Evolutionary conservation across 2,329 filamentous ascomycete species (phyloP).

Genomic region (Exutisphaerella laricina): DNA sequence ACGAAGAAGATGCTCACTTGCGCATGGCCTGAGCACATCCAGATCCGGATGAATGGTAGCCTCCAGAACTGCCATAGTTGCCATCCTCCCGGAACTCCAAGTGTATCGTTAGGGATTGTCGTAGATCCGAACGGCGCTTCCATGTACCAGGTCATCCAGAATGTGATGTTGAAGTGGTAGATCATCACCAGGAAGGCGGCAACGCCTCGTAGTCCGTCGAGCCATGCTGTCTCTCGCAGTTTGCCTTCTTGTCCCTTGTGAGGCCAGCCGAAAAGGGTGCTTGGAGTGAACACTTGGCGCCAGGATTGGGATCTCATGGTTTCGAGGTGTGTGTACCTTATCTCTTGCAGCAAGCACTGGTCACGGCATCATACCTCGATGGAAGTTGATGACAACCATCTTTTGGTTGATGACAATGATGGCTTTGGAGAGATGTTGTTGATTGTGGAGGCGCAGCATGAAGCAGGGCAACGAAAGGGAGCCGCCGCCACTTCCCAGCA

Average conservation of each 20-base stretch:
- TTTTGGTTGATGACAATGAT: no score
- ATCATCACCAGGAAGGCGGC: conserved; percentile 19
- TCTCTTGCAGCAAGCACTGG: no score
- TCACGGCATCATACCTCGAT: no score
- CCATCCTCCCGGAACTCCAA: conserved; percentile 5
- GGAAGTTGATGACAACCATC: no score
- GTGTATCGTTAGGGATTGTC: conserved; percentile 1
- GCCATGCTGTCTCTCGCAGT: conserved; percentile 11
- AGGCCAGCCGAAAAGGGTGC: conserved; percentile 3
- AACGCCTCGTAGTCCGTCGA: conserved; percentile 20
- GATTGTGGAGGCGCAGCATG: no score
- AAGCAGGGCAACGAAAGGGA: no score
- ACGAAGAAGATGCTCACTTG: conserved; percentile 19
- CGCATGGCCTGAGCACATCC: conserved; percentile 12
- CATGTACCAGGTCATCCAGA: conserved; percentile 7
- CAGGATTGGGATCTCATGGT: background rate
- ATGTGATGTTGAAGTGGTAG: conserved; percentile 15
- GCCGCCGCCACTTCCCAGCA: no score
- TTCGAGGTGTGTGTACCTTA: no score
- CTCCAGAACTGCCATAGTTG: conserved; percentile 12
- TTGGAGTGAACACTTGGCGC: background rate
- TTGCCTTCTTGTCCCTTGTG: background rate
- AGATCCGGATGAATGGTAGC: conserved; percentile 17
- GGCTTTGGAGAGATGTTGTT: no score
- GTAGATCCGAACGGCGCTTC: conserved; percentile 11